phyloP scores from a whole-genome alignment of 2,329 filamentous ascomycete genomes.

The Teratosphaeria viscida region DNA sequence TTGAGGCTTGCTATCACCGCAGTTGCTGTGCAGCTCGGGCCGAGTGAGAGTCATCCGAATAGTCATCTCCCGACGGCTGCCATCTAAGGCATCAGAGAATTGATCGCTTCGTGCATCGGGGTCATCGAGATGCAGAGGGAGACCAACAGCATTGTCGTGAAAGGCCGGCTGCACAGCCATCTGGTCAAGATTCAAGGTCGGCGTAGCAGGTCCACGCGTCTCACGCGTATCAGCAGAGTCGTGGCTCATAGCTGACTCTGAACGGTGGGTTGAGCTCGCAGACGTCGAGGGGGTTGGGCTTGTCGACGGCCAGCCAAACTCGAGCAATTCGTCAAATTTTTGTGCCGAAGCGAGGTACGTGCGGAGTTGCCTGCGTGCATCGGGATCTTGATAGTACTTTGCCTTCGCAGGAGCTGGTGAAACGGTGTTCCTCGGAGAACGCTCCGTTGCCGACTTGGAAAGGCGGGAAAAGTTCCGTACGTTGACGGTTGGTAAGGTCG shows the following conservation, averaged over 20 bases:
- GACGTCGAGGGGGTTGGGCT: neutral
- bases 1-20: slow-evolving; percentile 2
- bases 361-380: slow-evolving; percentile 74
- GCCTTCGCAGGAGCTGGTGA: slow-evolving; percentile 1
- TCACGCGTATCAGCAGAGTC: slow-evolving; percentile 4
- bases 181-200: slow-evolving; percentile 6
- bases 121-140: slow-evolving; percentile 4
- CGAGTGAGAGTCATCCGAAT: slow-evolving; percentile 89
- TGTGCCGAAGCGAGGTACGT: slow-evolving; percentile 80
- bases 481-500: slow-evolving; percentile 7
- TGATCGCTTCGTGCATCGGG: neutral
- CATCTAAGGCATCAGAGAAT: neutral
- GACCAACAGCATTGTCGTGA: slow-evolving; percentile 26
- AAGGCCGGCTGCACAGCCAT: slow-evolving; percentile 24
- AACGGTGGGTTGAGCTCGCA: neutral
- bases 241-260: neutral
- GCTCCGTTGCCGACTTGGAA: neutral
- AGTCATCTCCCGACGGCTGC: slow-evolving; percentile 69
- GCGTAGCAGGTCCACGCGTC: slow-evolving; percentile 13
- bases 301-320: slow-evolving; percentile 61
- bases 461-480: neutral
- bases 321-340: slow-evolving; percentile 90
- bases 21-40: slow-evolving; percentile 64
- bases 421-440: neutral
- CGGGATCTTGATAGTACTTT: slow-evolving; percentile 78